These are phyloP conservation scores for Diutina rugosa DNA, from an alignment of 1,139 yeast species.

Conservation along the genomic window DNA sequence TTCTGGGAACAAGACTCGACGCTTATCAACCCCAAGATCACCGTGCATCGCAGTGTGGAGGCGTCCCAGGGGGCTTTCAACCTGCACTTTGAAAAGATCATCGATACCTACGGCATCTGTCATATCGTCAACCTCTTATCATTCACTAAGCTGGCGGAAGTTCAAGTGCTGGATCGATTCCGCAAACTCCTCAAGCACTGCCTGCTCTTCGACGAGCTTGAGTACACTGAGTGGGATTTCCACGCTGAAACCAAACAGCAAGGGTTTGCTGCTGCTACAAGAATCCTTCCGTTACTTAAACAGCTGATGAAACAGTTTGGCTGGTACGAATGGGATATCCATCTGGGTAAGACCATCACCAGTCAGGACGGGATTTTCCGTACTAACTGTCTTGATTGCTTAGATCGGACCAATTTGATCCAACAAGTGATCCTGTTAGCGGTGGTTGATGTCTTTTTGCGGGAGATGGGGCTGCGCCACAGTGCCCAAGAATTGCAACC, in stretches of 20 bases:
- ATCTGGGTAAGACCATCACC: conserved; percentile 33
- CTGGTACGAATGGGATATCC: conserved; percentile 53
- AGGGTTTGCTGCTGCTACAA: conserved; percentile 75
- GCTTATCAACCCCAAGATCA: conserved; percentile 71
- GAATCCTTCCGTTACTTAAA: conserved; percentile 50
- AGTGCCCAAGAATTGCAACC: conserved; percentile 34
- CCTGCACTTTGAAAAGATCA: conserved; percentile 59
- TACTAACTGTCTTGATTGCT: conserved; percentile 87
- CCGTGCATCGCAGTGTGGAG: conserved; percentile 75
- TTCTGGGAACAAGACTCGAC: conserved; percentile 98
- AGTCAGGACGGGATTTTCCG: conserved; percentile 87
- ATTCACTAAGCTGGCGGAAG: conserved; percentile 59
- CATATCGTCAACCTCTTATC: conserved; percentile 79
- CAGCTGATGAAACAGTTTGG: conserved; percentile 68
- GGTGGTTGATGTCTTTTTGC: conserved; percentile 55
- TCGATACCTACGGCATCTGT: conserved; percentile 71
- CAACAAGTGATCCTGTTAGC: conserved; percentile 73
- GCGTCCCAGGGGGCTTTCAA: conserved; percentile 90
- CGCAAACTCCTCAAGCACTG: conserved; percentile 37
- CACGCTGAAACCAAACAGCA: conserved; percentile 71
- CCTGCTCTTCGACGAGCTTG: conserved; percentile 33
- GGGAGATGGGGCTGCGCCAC: conserved; percentile 26
- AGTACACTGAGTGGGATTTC: conserved; percentile 78
- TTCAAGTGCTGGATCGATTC: conserved; percentile 59
- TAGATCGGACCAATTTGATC: conserved; percentile 86